Evolutionary conservation across 2,329 filamentous ascomycete species (phyloP), one percentile per base, ranked within the genome.

Genomic region (Talaromyces sp.): DNA sequence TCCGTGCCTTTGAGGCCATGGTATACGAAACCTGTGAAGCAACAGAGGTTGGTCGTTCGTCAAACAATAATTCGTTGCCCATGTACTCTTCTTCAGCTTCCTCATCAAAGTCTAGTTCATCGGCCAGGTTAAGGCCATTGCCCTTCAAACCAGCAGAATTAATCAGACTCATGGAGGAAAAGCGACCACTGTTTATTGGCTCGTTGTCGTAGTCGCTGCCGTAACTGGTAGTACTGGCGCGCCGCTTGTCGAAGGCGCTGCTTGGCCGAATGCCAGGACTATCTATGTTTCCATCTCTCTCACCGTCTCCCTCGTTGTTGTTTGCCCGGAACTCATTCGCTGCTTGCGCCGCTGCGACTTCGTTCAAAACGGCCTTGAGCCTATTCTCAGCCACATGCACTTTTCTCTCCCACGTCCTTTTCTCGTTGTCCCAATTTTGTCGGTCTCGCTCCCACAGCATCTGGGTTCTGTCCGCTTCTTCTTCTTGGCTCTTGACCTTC

Each of bases 321-420:
- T 66, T 66, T 47, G 44, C 8, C 51, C 67, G 65, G 28, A 71
- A 69, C 28, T 68, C 66, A 12, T 69, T 67, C 31, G 71, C 70
- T 62, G 73, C 72, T 28, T 81, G 76, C 62, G 70, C 64, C 64
- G 73, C 60, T 63, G 78, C 87, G 56, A 99, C 85, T 75, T 98
- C 95, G 42, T 94, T 91, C 52, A 99, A 81, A 10, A 99, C 85
- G 10, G 86, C 83, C 73, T 94, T 95, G 60, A 99, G 76, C 42
- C 94, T 88, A 33, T 85, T 90, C 77, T 99, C 95, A 1, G 92
- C 90, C n/a, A 97, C 84, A 73, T 98, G 93, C 14, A 96, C 79
- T 68, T 90, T 92, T 61, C 91, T 87, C 75, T 99, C 94, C 64
- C 91, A 83, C 61, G 86, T 89, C 60, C 93, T 87, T 69, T 87